Base-by-base conservation (phyloP, 2,329 filamentous ascomycete genomes). In the Fusarium beomiforme region DNA sequence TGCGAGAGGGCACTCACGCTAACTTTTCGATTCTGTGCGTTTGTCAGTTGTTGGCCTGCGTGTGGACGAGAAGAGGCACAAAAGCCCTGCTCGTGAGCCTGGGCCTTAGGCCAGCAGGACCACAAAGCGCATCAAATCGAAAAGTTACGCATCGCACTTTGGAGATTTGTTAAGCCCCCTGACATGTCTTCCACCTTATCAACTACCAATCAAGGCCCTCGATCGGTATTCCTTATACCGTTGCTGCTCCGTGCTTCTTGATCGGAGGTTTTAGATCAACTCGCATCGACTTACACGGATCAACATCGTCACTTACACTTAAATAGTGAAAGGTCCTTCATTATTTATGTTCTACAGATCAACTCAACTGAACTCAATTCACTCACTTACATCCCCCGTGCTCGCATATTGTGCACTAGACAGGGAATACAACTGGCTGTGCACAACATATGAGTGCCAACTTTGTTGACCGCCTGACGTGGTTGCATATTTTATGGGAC, bases 401-500 rank as follows among this genome's bases (percentile, higher is more conserved):
- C 65, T 70, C 57, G 59, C 73, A 70, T 61, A 68, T 64, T 60
- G 50, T 74, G 55, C 69, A 76, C 72, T 76, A 76, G 67, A 50
- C 70, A 74, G 64, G 72, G 70, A 39, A 64, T 46, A 39, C 21
- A 61, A 26, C 47, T 62, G 66, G 60, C 51, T 60, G 58, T 74
- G 72, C 67, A 77, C 62, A 76, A 72, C 65, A 68, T 63, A 53
- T 69, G 55, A 41, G 61, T 66, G 65, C 62, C 64, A 61, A 70
- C 67, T 61, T 71, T 53, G 74, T 75, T 77, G 76, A 78, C 75
- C 76, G 73, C 76, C 71, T 76, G 72, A 70, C 67, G 71, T 73
- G 75, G 59, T 68, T 78, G 76, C 76, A 78, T 78, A 72, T 74
- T 75, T 77, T 78, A 78, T 78, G 76, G 76, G 64, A 78, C 76